These are phyloP conservation scores for Pyrenula massariospora DNA, from an alignment of 495 filamentous ascomycete species.

Conservation along the genomic window DNA sequence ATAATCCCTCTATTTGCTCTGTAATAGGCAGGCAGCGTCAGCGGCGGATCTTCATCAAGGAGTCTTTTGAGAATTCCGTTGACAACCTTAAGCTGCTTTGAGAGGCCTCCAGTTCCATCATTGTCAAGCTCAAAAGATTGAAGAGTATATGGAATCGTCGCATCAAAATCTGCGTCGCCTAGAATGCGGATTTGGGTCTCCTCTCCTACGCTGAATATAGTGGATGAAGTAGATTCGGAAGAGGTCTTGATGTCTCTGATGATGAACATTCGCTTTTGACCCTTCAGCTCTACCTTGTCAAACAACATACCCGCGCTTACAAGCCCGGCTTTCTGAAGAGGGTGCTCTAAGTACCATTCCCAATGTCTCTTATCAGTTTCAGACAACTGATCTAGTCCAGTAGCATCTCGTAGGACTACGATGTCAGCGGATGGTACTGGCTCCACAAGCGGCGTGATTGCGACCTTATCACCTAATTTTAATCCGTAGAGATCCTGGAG, in stretches of 20 bases:
- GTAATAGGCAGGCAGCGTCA: constrained; percentile 30
- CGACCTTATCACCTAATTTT: constrained; percentile 49
- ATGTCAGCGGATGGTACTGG: constrained; percentile 26
- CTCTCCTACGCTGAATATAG: constrained; percentile 23
- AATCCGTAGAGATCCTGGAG: constrained; percentile 54
- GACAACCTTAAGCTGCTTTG: constrained; percentile 47
- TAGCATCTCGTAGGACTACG: constrained; percentile 39
- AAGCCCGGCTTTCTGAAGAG: constrained; percentile 34
- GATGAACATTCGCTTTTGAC: constrained; percentile 31
- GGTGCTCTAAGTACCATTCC: constrained; percentile 51
- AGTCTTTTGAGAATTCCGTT: constrained; percentile 57
- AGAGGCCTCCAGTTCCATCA: constrained; percentile 49
- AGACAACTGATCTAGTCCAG: constrained; percentile 24
- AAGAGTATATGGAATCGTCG: constrained; percentile 8
- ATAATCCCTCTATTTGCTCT: constrained; percentile 46
- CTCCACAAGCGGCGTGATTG: constrained; percentile 31
- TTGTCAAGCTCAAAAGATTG: constrained; percentile 17
- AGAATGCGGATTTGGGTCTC: constrained; percentile 21
- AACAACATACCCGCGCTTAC: constrained; percentile 31
- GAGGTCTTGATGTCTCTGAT: constrained; percentile 22
- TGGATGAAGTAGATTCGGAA: constrained; percentile 14
- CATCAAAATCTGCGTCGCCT: constrained; percentile 11
- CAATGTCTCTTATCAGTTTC: constrained; percentile 42
- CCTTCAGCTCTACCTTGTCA: constrained; percentile 30
- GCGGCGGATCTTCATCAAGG: constrained; percentile 20